Base-by-base conservation (phyloP, 257 asterid genomes). In the Osmanthus fragrans region DNA sequence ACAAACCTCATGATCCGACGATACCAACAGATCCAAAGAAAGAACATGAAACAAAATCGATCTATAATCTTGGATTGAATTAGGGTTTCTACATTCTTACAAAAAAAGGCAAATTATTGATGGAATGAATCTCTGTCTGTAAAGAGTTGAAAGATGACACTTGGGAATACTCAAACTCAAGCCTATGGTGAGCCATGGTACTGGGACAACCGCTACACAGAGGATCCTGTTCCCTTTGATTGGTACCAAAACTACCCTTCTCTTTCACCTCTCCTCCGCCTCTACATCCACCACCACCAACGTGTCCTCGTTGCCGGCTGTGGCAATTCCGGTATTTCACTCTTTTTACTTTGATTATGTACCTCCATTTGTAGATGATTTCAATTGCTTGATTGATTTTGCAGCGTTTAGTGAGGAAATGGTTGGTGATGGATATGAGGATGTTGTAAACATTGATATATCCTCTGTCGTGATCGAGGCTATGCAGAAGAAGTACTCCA, bases 111-210 rank as follows among this genome's bases (percentile, higher is more conserved):
- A 18, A 42, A 11, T 42, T 42, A 42, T 42, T 45, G 15, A 15
- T 13, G 56, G 56, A 47, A 47, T 47, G 47, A 40, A 40, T 40
- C 4, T 56, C 30, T 56, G 29, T 56, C 25, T 19, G 27, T 21
- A 8, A 7, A 56, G 66, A 56, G 66, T 9, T n/a, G 66, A 63
- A 60, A 25, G 69, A 45, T 58, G 79, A 56, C 49, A 25, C 37
- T 47, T n/a, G 80, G 81, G 4, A 60, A 45, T 9, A 49, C 56
- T 15, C 66, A 56, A 56, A 76, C 87, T 16, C 92, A 88, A 80
- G 95, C 95, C 10, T 92, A 90, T 83, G 96, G 96, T 5, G 97
- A 92, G 80, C 78, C 87, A 76, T 87, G 86, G 94, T 92, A 92
- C 79, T 90, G 97, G 97, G 94, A 92, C 87, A 85, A 89, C 40